Evolutionary conservation across 1,284 basidiomycete genomes (phyloP).

Genomic region (Meira nashicola): DNA sequence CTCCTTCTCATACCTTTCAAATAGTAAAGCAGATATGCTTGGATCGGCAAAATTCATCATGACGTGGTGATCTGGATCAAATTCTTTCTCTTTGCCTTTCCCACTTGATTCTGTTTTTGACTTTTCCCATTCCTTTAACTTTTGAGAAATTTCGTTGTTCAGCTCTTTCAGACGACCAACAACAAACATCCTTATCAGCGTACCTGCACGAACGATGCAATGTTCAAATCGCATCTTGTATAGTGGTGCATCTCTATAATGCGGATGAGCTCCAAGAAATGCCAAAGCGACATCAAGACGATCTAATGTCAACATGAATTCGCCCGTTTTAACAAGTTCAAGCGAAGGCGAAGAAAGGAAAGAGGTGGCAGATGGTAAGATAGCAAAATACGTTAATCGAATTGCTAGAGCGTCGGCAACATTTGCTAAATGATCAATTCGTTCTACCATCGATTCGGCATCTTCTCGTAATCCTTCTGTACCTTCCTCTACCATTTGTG

Average conservation of each 20-base stretch:
- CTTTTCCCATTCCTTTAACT: conserved; percentile 21
- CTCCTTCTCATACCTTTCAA: conserved; percentile 9
- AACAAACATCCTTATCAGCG: conserved; percentile 33
- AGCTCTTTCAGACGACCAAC: conserved; percentile 18
- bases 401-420: conserved; percentile 28
- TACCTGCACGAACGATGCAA: conserved; percentile 35
- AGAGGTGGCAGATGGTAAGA: conserved; percentile 37
- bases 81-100: conserved; percentile 15
- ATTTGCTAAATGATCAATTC: conserved; percentile 26
- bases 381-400: conserved; percentile 43
- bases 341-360: conserved; percentile 38
- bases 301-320: conserved; percentile 39
- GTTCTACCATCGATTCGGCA: conserved; percentile 22
- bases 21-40: conserved; percentile 9
- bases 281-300: conserved; percentile 40
- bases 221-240: conserved; percentile 46
- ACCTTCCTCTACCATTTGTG: conserved; percentile 38
- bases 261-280: conserved; percentile 28
- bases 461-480: conserved; percentile 41
- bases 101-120: neutral
- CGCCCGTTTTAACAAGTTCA: conserved; percentile 28
- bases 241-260: conserved; percentile 39
- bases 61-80: conserved; percentile 1
- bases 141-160: conserved; percentile 11
- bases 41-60: conserved; percentile 17